Evolutionary conservation across 148 eudicot genomes (phyloP).

Genomic region (Cornus florida): DNA sequence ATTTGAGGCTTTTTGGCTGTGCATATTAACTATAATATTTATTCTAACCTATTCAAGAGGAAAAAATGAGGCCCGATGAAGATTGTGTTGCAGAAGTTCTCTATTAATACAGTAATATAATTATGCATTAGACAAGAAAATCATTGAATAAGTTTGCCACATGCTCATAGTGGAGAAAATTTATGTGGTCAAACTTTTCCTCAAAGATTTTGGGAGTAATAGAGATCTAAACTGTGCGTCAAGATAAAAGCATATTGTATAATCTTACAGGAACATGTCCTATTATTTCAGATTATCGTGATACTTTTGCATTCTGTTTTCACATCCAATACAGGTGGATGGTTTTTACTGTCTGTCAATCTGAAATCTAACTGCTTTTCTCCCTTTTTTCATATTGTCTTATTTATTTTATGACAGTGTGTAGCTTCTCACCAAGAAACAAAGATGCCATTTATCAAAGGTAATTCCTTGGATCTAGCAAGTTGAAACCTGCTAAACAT

Average conservation of each 20-base stretch:
- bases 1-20: neutral
- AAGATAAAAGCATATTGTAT: neutral
- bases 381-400: neutral
- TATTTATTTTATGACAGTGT: slow-evolving; percentile 1
- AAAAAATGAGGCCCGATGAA: too few species aligned
- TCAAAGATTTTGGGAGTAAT: neutral
- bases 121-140: neutral
- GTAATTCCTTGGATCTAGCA: slow-evolving; percentile 4
- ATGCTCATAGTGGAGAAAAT: neutral
- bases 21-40: too few species aligned
- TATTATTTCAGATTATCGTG: neutral
- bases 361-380: neutral
- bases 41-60: neutral
- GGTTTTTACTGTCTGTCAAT: neutral
- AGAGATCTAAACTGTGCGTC: neutral
- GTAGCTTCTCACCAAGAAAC: slow-evolving; percentile 19
- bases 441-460: slow-evolving; percentile 14
- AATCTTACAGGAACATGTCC: neutral
- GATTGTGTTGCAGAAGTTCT: neutral
- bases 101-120: too few species aligned
- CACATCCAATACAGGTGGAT: neutral
- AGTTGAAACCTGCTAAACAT: too few species aligned
- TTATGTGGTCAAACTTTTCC: neutral
- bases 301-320: neutral
- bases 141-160: neutral